Conservation (phyloP, 1,139 yeast species). For the Pneumocystis murina region DNA sequence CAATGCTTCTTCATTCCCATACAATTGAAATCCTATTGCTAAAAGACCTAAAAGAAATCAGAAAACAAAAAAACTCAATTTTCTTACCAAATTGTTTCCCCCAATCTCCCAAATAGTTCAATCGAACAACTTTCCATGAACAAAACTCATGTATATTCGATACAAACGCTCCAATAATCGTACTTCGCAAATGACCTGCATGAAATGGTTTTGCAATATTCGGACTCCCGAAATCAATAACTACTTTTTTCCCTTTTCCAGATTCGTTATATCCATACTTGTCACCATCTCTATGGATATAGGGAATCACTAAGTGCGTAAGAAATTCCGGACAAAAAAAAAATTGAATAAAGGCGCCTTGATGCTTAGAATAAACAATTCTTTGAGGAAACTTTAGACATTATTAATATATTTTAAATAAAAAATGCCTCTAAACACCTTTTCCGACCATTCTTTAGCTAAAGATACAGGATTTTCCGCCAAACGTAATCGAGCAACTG, state of each 20-base stretch:
- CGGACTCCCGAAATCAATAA: constrained; percentile 91
- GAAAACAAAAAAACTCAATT: background rate
- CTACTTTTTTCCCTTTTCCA: constrained; percentile 56
- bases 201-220: constrained; percentile 98
- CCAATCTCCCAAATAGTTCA: constrained; percentile 98
- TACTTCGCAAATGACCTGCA: constrained; percentile 96
- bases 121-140: constrained; percentile 80
- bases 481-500: constrained; percentile 86
- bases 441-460: constrained; percentile 67
- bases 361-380: constrained; percentile 38
- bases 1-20: constrained; percentile 65
- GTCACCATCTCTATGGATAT: constrained; percentile 44
- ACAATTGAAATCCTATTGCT: constrained; percentile 80
- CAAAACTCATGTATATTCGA: constrained; percentile 76
- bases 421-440: constrained; percentile 11
- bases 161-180: constrained; percentile 95
- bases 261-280: constrained; percentile 63
- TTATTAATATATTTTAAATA: background rate
- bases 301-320: constrained; percentile 55
- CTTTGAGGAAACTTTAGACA: constrained; percentile 44
- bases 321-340: constrained; percentile 56
- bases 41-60: constrained; percentile 23
- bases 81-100: constrained; percentile 90
- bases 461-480: constrained; percentile 72
- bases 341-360: constrained; percentile 87